Evolutionary conservation across 2,329 filamentous ascomycete species (phyloP), one percentile per base, ranked within the genome.

Genomic region (Scortechinia acanthostroma): DNA sequence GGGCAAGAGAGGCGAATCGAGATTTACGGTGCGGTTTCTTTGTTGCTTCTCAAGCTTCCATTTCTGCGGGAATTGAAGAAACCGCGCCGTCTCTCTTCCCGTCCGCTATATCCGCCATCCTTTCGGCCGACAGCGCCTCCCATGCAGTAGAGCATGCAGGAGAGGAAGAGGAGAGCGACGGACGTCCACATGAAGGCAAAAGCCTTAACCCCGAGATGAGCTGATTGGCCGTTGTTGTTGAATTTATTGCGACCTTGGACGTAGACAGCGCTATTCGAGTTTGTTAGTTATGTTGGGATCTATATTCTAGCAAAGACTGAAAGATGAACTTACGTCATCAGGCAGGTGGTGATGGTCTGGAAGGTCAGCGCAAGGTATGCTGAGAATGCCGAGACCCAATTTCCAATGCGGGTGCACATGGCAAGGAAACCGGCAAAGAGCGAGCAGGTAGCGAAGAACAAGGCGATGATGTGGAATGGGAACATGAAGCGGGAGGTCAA

Each of bases 181-280:
- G 77, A 65, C 2, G 73, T 70, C 79, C 79, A 83, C 58, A 79
- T 76, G 60, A 83, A 83, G 19, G 62, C 79, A 56, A 76, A 77
- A 20, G 76, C 71, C 54, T 81, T 77, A 43, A 62, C 58, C 42
- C 79, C 79, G 33, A 83, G 61, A n/a, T 55, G 55, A 19, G 79
- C 66, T 17, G 53, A 50, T 44, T 73, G 68, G 46, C 67, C 68
- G 51, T 70, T 70, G 46, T 53, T 52, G 42, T 65, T 69, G 66
- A 83, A 82, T 37, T 63, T 62, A 53, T 78, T 57, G 50, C 78
- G 77, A 23, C 71, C 79, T 51, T 73, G 62, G 46, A 83, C 73
- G 48, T 69, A 76, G 61, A 76, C 80, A 37, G 76, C 76, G 45
- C 79, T 83, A 51, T 44, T 22, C 6, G n/a, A 30, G n/a, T 10